A percentile compares a stretch with the other conserved stretches of the same genome.
phyloP scores from a whole-genome alignment of 1,139 yeast genomes.

The Kodamaea suecica region DNA sequence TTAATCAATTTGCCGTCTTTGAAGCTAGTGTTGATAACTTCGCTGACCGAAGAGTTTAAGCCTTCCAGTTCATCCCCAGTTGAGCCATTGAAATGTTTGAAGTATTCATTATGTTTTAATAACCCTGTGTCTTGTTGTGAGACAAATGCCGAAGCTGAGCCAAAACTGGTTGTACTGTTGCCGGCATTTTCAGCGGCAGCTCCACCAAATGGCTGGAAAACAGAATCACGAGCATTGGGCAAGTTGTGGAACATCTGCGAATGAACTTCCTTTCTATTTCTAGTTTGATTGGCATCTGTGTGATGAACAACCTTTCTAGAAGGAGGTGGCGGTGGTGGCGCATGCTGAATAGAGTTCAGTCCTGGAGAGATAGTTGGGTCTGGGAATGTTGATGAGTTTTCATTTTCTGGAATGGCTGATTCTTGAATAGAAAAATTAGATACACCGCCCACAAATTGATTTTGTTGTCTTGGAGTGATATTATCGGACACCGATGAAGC shows the following conservation, averaged over 20 bases:
- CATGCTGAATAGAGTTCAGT: constrained; percentile 4
- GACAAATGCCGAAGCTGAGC: constrained; percentile 12
- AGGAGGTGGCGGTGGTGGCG: constrained; percentile 59
- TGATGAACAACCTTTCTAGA: constrained; percentile 54
- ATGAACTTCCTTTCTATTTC: constrained; percentile 45
- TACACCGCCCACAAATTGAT: background rate
- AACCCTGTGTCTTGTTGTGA: constrained; percentile 26
- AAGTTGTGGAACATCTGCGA: constrained; percentile 54
- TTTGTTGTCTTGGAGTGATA: too few species aligned
- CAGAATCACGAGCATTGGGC: constrained; percentile 42
- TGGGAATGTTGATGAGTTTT: constrained; percentile 10
- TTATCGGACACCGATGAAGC: background rate
- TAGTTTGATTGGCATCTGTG: constrained; percentile 11
- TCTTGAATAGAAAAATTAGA: background rate
- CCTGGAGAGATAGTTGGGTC: constrained; percentile 8
- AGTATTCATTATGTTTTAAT: constrained; percentile 25
- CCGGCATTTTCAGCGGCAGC: constrained; percentile 8
- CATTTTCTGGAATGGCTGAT: constrained; percentile 5
- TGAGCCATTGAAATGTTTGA: constrained; percentile 44
- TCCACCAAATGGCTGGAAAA: constrained; percentile 20
- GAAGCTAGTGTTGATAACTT: constrained; percentile 71
- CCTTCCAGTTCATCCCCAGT: constrained; percentile 51
- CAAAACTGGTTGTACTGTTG: constrained; percentile 6
- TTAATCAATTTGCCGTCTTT: constrained; percentile 59
- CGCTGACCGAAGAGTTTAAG: constrained; percentile 74